Evolutionary conservation across 805 yeast genomes (phyloP), one percentile per base, ranked within the genome.

Genomic region (Candida germanica): DNA sequence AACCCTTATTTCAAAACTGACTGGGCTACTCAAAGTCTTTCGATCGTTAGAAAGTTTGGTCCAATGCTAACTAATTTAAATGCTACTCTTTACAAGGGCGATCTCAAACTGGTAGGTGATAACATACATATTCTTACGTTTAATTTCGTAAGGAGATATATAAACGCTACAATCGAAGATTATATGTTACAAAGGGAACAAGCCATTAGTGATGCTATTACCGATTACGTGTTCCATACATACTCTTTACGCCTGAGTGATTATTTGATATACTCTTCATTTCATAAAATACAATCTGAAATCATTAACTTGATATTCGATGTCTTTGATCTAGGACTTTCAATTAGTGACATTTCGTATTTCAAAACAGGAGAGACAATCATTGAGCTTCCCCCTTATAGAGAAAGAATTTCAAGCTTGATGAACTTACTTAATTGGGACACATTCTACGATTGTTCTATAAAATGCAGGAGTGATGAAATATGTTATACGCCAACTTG

Each of bases 401-500:
- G 5, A 37, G 39, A 2, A 26, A 29, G 31, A 18, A 4, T 40
- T 4, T 7, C 31, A 6, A 46, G 48, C 12, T 37, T 59, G 12
- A 47, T 46, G 5, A 13, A 35, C 4, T 31, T 41, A 11, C 38
- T 64, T 3, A 23, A 26, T 6, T 77, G 79, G 79, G 38, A 72
- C 5, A 46, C 61, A 0, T 64, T 61, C 39, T 69, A 66, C 38
- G 43, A 58, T 28, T 77, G 82, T 50, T 46, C 62, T 0, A 35
- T 48, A 2, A 52, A 47, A 3, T 77, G 83, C 51, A 58, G 46
- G 0, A 53, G 58, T 55, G 69, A 73, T 44, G 78, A 74, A 43
- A 48, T 75, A 3, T 79, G 83, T 44, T 76, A 64, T 37, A 66
- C 75, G 11, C 83, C 83, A 2, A 70, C 80, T 0, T 77, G 83